A percentile compares a stretch with the other conserved stretches of the same genome.
These are phyloP conservation scores for Sarcodon aspratus DNA, from an alignment of 768 basidiomycete species.

Conservation along the genomic window DNA sequence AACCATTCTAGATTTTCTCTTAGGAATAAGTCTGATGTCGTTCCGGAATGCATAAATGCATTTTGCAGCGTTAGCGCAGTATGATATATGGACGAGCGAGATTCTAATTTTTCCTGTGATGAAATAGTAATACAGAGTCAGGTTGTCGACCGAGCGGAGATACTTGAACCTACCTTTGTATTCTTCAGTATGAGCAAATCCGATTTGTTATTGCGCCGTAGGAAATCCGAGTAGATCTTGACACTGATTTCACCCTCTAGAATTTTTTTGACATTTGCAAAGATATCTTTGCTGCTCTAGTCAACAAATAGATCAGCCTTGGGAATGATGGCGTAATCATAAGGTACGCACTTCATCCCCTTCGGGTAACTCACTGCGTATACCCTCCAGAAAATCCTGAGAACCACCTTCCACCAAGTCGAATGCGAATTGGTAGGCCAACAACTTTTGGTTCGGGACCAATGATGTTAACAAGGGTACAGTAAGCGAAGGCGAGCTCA, in stretches of 20 bases:
- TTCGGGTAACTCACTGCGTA: constrained; percentile 58
- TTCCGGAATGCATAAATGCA: constrained; percentile 97
- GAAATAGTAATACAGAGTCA: not conserved
- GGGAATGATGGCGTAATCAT: not conserved
- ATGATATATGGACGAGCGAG: constrained; percentile 95
- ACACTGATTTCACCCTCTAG: constrained; percentile 87
- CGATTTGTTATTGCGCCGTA: constrained; percentile 87
- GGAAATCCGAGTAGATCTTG: constrained; percentile 89
- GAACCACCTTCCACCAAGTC: constrained; percentile 91
- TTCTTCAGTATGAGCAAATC: constrained; percentile 87
- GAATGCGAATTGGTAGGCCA: constrained; percentile 94
- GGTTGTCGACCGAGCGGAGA: not conserved
- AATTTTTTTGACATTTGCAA: constrained; percentile 72
- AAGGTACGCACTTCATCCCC: constrained; percentile 43
- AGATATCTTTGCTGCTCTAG: constrained; percentile 50
- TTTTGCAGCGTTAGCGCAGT: constrained; percentile 94
- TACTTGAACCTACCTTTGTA: constrained; percentile 54
- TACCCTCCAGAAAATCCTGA: constrained; percentile 80
- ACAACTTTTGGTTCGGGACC: constrained; percentile 52
- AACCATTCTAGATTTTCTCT: constrained; percentile 97
- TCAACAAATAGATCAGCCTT: not conserved
- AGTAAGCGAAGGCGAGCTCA: constrained; percentile 73
- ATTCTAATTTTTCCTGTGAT: constrained; percentile 73
- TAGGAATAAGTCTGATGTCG: constrained; percentile 87
- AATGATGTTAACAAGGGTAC: constrained; percentile 64